phyloP scores from a whole-genome alignment of 2,329 filamentous ascomycete genomes.

The Lecanicillium sp. region DNA sequence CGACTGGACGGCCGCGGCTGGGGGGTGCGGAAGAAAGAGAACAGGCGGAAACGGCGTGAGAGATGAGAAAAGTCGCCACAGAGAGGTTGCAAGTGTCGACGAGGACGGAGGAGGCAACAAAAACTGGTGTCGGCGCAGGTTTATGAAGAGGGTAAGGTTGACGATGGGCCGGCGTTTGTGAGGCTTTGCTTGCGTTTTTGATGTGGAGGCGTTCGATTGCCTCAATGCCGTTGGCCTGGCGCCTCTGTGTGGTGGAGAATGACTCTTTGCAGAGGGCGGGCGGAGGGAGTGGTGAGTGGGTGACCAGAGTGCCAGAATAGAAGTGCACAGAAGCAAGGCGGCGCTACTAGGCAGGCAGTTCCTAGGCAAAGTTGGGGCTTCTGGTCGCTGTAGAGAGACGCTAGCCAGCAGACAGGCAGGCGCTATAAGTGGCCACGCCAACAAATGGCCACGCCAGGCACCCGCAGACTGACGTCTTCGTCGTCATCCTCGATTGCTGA shows the following conservation, averaged over 20 bases:
- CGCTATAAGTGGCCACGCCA: too few relatives aligned
- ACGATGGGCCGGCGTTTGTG: neutral
- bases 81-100: too few relatives aligned
- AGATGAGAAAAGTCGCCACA: neutral
- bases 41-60: neutral
- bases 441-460: constrained; percentile 9
- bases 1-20: constrained; percentile 22
- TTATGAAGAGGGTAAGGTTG: too few relatives aligned
- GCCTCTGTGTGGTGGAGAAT: constrained; percentile 8
- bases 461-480: constrained; percentile 7
- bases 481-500: neutral
- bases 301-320: too few relatives aligned
- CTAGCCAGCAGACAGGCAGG: too few relatives aligned
- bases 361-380: too few relatives aligned
- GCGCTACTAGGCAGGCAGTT: too few relatives aligned
- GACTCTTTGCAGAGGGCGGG: too few relatives aligned
- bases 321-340: too few relatives aligned
- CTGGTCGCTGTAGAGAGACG: too few relatives aligned
- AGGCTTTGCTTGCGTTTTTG: constrained; percentile 11
- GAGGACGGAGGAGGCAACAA: neutral
- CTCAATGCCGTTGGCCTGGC: constrained; percentile 8
- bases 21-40: neutral
- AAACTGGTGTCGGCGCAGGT: too few relatives aligned
- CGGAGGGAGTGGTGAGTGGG: too few relatives aligned
- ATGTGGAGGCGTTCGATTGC: constrained; percentile 13